These are phyloP conservation scores for Pontederia paniculata DNA, from an alignment of 176 grass and related monocot species.

Conservation along the genomic window DNA sequence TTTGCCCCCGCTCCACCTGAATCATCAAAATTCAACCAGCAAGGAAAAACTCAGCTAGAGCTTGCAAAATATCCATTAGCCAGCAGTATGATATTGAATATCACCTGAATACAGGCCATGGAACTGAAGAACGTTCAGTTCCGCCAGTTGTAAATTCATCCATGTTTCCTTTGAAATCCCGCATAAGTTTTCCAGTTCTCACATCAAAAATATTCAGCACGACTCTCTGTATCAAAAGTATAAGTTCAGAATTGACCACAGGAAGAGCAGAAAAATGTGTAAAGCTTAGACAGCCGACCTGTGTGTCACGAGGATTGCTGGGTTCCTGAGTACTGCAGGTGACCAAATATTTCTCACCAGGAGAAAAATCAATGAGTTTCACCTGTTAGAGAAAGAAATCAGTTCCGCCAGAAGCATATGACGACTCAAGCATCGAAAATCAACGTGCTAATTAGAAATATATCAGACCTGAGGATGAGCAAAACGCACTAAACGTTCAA, in stretches of 20 bases:
- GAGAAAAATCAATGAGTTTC: conserved; percentile 89
- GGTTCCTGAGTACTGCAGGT: conserved; percentile 90
- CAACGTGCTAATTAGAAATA: too few relatives aligned
- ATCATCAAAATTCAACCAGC: neutral
- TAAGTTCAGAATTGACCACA: conserved; percentile 11
- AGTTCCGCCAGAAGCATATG: too few relatives aligned
- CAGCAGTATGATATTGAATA: neutral
- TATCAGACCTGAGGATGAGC: conserved; percentile 55
- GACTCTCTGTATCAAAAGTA: conserved; percentile 39
- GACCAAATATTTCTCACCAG: conserved; percentile 69
- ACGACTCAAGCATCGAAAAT: too few relatives aligned
- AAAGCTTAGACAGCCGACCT: conserved; percentile 31
- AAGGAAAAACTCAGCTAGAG: neutral
- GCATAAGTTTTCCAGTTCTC: conserved; percentile 80
- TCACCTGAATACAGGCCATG: conserved; percentile 87
- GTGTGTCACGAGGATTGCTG: conserved; percentile 80
- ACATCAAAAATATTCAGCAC: conserved; percentile 84
- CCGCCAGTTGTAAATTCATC: conserved; percentile 69
- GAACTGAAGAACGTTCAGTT: conserved; percentile 64
- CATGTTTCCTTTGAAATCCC: conserved; percentile 78
- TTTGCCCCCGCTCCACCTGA: conserved; percentile 74
- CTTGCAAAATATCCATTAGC: neutral
- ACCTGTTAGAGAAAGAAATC: conserved; percentile 34
- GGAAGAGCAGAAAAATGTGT: conserved; percentile 4
- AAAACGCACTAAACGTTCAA: conserved; percentile 68